Percentiles rank a stretch among this genome's conserved stretches.
phyloP scores from a whole-genome alignment of 1,284 basidiomycete genomes.

The Cryptococcus floricola region DNA sequence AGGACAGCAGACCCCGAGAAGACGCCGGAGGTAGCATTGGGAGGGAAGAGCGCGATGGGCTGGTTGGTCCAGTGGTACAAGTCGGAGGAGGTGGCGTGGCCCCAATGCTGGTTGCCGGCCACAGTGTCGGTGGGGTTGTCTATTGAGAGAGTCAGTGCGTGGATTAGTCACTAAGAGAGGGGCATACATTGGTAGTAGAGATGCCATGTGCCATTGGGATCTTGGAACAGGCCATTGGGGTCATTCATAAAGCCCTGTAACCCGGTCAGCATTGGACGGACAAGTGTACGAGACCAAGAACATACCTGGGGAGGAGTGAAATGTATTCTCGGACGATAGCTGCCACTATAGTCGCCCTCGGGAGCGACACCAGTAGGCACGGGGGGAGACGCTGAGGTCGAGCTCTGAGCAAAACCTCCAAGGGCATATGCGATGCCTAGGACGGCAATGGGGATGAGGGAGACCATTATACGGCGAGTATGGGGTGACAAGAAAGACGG shows the following conservation, averaged over 20 bases:
- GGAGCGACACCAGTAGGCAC: conserved; percentile 7
- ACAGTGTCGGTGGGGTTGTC: conserved; percentile 46
- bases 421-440: not conserved
- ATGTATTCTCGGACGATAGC: conserved; percentile 29
- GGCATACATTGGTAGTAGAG: conserved; percentile 50
- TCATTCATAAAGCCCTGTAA: conserved; percentile 50
- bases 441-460: not conserved
- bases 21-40: conserved; percentile 29
- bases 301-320: conserved; percentile 33
- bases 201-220: conserved; percentile 49
- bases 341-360: conserved; percentile 23
- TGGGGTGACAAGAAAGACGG: no score
- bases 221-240: conserved; percentile 49
- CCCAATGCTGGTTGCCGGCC: conserved; percentile 52
- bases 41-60: conserved; percentile 43
- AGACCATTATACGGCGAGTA: not conserved
- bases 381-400: conserved; percentile 9
- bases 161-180: not conserved
- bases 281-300: not conserved
- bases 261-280: not conserved
- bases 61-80: conserved; percentile 51
- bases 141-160: not conserved
- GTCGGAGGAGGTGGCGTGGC: conserved; percentile 50
- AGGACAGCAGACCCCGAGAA: conserved; percentile 50
- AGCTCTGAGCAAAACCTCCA: not conserved